Percentiles rank a stretch among this genome's conserved stretches.
phyloP scores from a whole-genome alignment of 1,139 yeast genomes.

The Pichia terricola region DNA sequence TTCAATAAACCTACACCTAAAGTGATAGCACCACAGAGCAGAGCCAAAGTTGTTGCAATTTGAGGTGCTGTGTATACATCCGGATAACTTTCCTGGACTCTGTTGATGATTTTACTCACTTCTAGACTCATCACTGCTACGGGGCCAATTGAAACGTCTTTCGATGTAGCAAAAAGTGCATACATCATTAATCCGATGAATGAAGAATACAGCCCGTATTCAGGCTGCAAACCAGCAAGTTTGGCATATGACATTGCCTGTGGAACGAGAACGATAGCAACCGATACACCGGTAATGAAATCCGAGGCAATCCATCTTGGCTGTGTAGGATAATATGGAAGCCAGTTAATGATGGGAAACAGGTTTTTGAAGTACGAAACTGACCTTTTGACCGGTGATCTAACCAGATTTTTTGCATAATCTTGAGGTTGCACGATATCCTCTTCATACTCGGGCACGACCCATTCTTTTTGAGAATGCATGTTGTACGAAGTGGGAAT shows the following conservation, averaged over 20 bases:
- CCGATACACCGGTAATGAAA: slow-evolving; percentile 85
- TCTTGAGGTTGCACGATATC: slow-evolving; percentile 36
- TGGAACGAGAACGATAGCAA: slow-evolving; percentile 87
- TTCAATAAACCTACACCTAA: slow-evolving; percentile 75
- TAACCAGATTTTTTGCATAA: slow-evolving; percentile 32
- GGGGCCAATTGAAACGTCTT: slow-evolving; percentile 94
- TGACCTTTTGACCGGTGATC: slow-evolving; percentile 33
- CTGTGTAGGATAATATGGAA: slow-evolving; percentile 65
- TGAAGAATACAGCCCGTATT: slow-evolving; percentile 85
- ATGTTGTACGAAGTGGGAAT: too few species aligned
- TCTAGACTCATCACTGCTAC: slow-evolving; percentile 94
- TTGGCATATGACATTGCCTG: slow-evolving; percentile 94
- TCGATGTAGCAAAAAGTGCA: slow-evolving; percentile 87
- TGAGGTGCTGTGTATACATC: slow-evolving; percentile 42
- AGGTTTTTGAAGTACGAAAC: slow-evolving; percentile 46
- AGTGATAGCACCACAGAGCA: slow-evolving; percentile 79
- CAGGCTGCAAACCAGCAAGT: slow-evolving; percentile 71
- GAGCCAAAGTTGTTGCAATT: slow-evolving; percentile 72
- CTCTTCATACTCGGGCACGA: slow-evolving; percentile 19
- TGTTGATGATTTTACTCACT: slow-evolving; percentile 66
- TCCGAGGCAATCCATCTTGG: slow-evolving; percentile 67
- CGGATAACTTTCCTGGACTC: slow-evolving; percentile 39
- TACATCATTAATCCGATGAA: slow-evolving; percentile 87
- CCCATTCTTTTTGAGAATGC: background rate
- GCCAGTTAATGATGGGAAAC: slow-evolving; percentile 77